Percentiles rank a stretch among this genome's conserved stretches.
These are phyloP conservation scores for Chlorella sp. DNA, from an alignment of 139 green algal species.

Conservation along the genomic window DNA sequence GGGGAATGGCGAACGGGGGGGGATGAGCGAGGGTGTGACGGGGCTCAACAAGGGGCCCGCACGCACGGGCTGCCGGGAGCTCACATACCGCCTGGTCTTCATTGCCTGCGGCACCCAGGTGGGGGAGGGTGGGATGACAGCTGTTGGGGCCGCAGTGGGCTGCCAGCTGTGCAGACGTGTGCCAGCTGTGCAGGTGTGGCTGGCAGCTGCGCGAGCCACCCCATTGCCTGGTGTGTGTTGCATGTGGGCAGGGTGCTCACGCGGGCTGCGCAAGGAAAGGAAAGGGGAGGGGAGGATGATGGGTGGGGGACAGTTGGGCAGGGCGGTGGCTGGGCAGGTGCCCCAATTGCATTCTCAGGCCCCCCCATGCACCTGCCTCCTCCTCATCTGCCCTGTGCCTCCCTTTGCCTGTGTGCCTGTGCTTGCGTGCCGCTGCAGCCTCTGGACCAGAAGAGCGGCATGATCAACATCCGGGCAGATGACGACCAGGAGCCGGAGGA, in stretches of 20 bases:
- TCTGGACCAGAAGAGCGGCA: constrained; percentile 58
- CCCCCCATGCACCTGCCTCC: too few relatives aligned
- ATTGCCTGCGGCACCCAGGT: constrained; percentile 79
- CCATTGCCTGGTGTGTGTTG: neutral
- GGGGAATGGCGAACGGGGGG: constrained; percentile 29
- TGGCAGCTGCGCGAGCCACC: too few relatives aligned
- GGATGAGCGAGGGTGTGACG: constrained; percentile 63
- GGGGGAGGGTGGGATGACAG: neutral
- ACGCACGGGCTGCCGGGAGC: constrained; percentile 83
- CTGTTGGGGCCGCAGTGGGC: too few relatives aligned
- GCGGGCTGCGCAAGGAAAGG: too few relatives aligned
- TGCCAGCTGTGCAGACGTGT: too few relatives aligned
- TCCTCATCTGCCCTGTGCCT: too few relatives aligned
- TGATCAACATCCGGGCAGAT: constrained; percentile 85
- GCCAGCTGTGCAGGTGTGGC: too few relatives aligned
- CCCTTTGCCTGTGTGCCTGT: neutral
- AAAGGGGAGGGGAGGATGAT: too few relatives aligned
- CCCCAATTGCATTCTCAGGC: too few relatives aligned
- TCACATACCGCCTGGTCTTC: constrained; percentile 95
- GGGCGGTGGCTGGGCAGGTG: too few relatives aligned
- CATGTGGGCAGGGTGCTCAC: too few relatives aligned
- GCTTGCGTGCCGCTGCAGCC: constrained; percentile 35
- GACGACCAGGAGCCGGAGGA: constrained; percentile 67
- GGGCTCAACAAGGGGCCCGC: constrained; percentile 70
- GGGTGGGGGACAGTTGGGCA: too few relatives aligned